Evolutionary conservation across 495 filamentous ascomycete species (phyloP).

Genomic region (Penicillium bovifimosum): DNA sequence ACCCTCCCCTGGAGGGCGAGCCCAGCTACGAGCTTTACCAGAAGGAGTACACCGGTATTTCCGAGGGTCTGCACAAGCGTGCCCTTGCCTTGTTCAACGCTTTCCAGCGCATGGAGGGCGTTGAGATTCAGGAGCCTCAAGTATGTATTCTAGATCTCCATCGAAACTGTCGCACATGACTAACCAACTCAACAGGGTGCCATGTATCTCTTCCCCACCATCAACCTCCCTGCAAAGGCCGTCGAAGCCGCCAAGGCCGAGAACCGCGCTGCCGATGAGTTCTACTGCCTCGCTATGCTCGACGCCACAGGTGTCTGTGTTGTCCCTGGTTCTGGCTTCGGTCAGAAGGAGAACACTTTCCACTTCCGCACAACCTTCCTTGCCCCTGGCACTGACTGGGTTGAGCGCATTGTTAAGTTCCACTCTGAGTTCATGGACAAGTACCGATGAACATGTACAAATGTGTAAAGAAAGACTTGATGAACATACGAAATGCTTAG

Average conservation of each 20-base stretch:
- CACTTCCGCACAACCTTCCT: constrained; percentile 98
- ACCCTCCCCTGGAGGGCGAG: constrained; percentile 78
- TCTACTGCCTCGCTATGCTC: constrained; percentile 83
- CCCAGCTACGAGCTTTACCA: constrained; percentile 77
- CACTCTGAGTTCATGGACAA: constrained; percentile 88
- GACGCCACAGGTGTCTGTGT: constrained; percentile 96
- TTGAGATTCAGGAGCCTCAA: constrained; percentile 76
- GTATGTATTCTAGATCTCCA: constrained; percentile 23
- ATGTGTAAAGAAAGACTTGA: neutral
- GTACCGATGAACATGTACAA: constrained; percentile 43
- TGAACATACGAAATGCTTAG: neutral
- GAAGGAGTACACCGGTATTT: constrained; percentile 77
- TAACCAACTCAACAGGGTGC: constrained; percentile 52
- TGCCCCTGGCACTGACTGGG: constrained; percentile 93
- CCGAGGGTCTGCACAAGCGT: constrained; percentile 64
- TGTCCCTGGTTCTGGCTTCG: constrained; percentile 87
- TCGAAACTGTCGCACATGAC: neutral
- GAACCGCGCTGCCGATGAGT: constrained; percentile 77
- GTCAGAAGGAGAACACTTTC: constrained; percentile 83
- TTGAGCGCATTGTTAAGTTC: constrained; percentile 80
- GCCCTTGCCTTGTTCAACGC: constrained; percentile 81
- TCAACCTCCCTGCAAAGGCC: constrained; percentile 70
- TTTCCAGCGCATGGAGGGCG: constrained; percentile 92
- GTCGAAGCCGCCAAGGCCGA: constrained; percentile 67
- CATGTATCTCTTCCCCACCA: constrained; percentile 98